phyloP scores from a whole-genome alignment of 345 rosid species.

The Ceriops tagal region DNA sequence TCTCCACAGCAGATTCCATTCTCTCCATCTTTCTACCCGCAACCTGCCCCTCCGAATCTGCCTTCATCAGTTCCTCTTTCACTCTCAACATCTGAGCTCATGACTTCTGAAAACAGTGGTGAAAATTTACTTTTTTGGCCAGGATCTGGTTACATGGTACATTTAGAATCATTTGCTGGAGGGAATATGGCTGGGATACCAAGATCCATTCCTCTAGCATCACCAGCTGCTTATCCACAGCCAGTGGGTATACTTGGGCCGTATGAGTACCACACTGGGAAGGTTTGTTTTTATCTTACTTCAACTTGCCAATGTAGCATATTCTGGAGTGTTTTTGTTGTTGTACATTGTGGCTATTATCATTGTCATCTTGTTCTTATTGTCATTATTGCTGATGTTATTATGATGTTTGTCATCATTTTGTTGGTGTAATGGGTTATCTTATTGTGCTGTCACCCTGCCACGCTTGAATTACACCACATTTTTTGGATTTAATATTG shows the following conservation, averaged over 20 bases:
- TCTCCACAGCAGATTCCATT: constrained; percentile 49
- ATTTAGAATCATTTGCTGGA: constrained; percentile 53
- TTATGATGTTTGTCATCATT: neutral
- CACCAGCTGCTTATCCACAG: constrained; percentile 52
- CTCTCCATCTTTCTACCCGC: constrained; percentile 45
- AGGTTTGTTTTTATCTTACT: constrained; percentile 35
- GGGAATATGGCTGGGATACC: constrained; percentile 35
- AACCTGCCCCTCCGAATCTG: constrained; percentile 29
- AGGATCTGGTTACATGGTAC: constrained; percentile 48
- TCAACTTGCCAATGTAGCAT: neutral
- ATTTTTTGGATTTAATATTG: neutral
- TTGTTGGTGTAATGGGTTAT: neutral
- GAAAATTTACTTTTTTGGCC: constrained; percentile 45
- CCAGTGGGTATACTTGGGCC: constrained; percentile 71
- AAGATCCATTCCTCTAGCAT: constrained; percentile 36
- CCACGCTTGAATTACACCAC: neutral
- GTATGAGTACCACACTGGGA: constrained; percentile 54
- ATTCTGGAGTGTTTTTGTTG: neutral
- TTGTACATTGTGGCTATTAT: neutral
- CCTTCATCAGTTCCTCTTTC: constrained; percentile 45
- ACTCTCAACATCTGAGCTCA: constrained; percentile 36
- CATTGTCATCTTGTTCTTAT: neutral
- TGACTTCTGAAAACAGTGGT: constrained; percentile 37
- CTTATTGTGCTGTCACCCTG: neutral
- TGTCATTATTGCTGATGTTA: neutral